Percentiles rank a stretch among this genome's conserved stretches.
Conservation (phyloP, 139 green algal genomes). For the Yamagishiella unicocca region DNA sequence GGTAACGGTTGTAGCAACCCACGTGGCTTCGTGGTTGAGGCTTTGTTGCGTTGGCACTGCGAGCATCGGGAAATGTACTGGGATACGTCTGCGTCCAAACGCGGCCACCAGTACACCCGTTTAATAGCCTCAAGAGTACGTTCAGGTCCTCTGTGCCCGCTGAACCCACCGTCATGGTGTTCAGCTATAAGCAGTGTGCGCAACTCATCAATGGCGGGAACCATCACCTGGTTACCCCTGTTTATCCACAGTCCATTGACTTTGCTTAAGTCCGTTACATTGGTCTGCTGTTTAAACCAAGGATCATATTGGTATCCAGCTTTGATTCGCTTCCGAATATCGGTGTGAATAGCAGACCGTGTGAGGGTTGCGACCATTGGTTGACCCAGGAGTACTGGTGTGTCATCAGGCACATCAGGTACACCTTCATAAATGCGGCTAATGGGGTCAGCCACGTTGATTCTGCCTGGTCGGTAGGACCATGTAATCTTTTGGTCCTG, state of each 20-base stretch:
- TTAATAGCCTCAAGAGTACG: background rate
- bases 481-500: conserved; percentile 29
- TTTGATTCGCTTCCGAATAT: too few relatives aligned
- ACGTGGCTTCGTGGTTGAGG: background rate
- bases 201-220: background rate
- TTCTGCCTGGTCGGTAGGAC: conserved; percentile 38
- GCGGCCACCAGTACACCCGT: background rate
- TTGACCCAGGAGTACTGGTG: conserved; percentile 50
- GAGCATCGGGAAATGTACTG: background rate
- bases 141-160: background rate
- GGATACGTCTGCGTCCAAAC: background rate
- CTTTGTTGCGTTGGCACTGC: background rate
- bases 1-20: background rate
- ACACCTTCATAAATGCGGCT: conserved; percentile 25
- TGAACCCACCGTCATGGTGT: background rate
- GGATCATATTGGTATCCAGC: conserved; percentile 11
- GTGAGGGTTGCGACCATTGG: too few relatives aligned
- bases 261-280: conserved; percentile 8
- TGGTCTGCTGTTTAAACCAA: background rate
- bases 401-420: too few relatives aligned
- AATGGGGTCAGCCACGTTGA: conserved; percentile 37
- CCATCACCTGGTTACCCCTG: conserved; percentile 22
- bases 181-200: background rate
- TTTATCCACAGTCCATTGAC: conserved; percentile 58
- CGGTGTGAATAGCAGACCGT: conserved; percentile 56